A percentile compares a stretch with the other conserved stretches of the same genome.
Conservation (phyloP, 805 yeast genomes). For the Teunomyces funiuensis region DNA sequence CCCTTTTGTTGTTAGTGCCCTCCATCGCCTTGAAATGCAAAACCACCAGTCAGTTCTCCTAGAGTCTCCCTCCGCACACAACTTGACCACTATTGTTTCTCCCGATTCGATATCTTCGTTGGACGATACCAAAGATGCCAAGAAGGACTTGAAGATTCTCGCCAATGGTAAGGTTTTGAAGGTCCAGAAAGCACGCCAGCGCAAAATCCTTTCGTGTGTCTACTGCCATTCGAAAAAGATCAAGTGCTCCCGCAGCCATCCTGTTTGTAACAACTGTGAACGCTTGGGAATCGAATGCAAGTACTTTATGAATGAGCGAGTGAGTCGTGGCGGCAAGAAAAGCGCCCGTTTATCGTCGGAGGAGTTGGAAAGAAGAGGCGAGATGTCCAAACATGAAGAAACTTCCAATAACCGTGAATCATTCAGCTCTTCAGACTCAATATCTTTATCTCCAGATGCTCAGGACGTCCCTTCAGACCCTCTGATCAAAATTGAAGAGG, state of each 20-base stretch:
- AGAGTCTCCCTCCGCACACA: neutral
- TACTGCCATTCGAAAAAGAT: slow-evolving; percentile 62
- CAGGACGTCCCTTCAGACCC: neutral
- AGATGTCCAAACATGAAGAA: neutral
- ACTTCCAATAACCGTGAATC: neutral
- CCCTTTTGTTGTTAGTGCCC: neutral
- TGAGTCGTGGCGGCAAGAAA: slow-evolving; percentile 44
- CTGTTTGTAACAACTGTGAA: slow-evolving; percentile 55
- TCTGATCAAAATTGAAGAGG: neutral
- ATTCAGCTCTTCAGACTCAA: neutral
- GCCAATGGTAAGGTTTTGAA: slow-evolving; percentile 57
- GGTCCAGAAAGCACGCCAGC: slow-evolving; percentile 59
- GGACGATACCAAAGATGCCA: slow-evolving; percentile 2
- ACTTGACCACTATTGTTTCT: neutral
- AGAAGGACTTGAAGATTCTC: slow-evolving; percentile 25
- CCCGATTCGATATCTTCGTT: neutral
- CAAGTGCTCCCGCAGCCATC: slow-evolving; percentile 60
- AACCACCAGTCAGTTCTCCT: neutral
- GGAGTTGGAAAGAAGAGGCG: neutral
- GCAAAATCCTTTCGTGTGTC: slow-evolving; percentile 56
- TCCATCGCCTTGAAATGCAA: neutral
- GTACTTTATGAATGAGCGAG: slow-evolving; percentile 58
- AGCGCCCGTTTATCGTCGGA: slow-evolving; percentile 7
- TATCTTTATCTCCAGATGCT: neutral
- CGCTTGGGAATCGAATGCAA: slow-evolving; percentile 49